Evolutionary conservation across 352 stramenopile species (phyloP), one percentile per base, ranked within the genome.

Genomic region (Globisporangium okanoganense): DNA sequence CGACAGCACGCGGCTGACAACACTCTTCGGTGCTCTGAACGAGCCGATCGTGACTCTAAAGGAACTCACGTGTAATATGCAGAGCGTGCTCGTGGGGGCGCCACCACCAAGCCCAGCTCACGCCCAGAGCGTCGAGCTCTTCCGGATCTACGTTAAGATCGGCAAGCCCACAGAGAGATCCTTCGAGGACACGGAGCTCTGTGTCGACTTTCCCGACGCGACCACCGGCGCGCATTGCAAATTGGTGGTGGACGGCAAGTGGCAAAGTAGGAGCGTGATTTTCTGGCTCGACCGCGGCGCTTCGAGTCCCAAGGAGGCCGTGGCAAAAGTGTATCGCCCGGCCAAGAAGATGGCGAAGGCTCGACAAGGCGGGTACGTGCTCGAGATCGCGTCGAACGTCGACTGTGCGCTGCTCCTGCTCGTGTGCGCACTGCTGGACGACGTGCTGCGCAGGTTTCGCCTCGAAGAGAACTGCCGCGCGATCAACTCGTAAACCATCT

Each of bases 221-320:
- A 27, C 25, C 22, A 59, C 24, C 3, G 9, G 25, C 6, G 43
- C 49, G 40, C 41, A 47, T 3, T 43, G 40, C n/a, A 52, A 50
- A 20, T 25, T 60, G 22, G n/a, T 16, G 40, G 51, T 60, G 3
- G 38, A 59, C 14, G 53, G 53, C 8, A 25, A 59, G 27, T 59
- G 53, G 38, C 18, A 25, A 24, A 33, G 16, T 8, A 25, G 27
- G n/a, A 43, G 22, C 0, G 53, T 22, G 1, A 9, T 59, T 24
- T 31, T 59, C 35, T 59, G 40, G 53, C 38, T 59, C 44, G 44
- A 31, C 20, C 22, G 44, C 0, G 44, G 44, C 13, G 14, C 4
- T 5, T 3, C 9, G 8, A 50, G 20, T 25, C 9, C 22, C 9
- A 29, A 50, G 44, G 44, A 50, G 44, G 44, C 22, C 5, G 44